Conservation (phyloP, 345 rosid genomes). For the Gynandropsis gynandra region DNA sequence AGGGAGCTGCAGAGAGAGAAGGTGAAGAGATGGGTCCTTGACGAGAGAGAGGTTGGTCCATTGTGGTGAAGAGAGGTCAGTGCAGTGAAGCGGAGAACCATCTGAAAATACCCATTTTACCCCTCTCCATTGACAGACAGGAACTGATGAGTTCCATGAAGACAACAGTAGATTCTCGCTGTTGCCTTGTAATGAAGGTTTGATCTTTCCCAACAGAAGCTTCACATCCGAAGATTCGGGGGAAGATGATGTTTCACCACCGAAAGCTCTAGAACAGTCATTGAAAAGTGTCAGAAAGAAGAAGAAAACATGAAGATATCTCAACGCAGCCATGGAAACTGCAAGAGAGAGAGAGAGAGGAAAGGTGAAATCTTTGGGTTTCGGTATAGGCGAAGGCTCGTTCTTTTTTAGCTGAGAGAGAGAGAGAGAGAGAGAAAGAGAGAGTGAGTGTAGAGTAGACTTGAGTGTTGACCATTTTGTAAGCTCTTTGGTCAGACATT, state of each 20-base stretch:
- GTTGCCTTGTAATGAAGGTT: conserved; percentile 70
- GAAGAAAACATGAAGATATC: conserved; percentile 35
- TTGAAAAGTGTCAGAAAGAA: conserved; percentile 22
- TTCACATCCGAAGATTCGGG: conserved; percentile 56
- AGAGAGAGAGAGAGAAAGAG: too few species aligned
- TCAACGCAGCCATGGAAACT: conserved; percentile 46
- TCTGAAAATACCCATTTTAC: conserved; percentile 81
- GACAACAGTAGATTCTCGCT: conserved; percentile 72
- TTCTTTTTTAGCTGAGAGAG: conserved; percentile 41
- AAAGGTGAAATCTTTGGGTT: conserved; percentile 24
- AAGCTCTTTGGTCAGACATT: conserved; percentile 23
- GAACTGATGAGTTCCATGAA: conserved; percentile 85
- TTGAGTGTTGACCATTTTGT: conserved; percentile 41
- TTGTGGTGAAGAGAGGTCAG: conserved; percentile 51
- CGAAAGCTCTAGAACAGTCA: background rate
- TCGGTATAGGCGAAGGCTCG: conserved; percentile 17
- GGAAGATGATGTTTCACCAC: conserved; percentile 20
- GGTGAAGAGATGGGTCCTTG: conserved; percentile 69
- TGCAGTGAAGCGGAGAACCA: conserved; percentile 55
- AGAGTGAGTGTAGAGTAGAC: too few species aligned
- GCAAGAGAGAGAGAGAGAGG: conserved; percentile 18
- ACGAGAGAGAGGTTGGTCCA: conserved; percentile 62
- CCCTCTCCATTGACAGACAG: conserved; percentile 96
- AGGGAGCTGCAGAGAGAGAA: conserved; percentile 78
- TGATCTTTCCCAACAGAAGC: conserved; percentile 67